Percentiles rank a stretch among this genome's conserved stretches.
Evolutionary conservation across 331 rosid genomes (phyloP).

Genomic region (Dryas integrifolia): DNA sequence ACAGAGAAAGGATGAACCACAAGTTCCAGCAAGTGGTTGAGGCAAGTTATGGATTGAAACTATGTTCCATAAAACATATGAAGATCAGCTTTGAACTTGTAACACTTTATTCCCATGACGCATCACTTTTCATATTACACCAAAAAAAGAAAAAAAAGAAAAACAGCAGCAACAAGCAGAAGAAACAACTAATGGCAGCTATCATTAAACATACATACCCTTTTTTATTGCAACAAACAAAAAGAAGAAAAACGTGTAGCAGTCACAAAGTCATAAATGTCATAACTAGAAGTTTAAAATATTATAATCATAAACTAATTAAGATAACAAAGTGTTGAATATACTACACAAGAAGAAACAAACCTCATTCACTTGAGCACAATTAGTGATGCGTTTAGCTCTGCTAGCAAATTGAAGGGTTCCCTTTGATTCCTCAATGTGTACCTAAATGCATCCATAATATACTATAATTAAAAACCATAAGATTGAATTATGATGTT

Average conservation of each 20-base stretch:
- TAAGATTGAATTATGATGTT: not conserved
- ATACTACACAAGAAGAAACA: conserved; percentile 17
- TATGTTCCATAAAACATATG: not conserved
- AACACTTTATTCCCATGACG: no score
- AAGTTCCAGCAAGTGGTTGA: not conserved
- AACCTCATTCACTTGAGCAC: conserved; percentile 95
- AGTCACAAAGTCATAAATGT: not conserved
- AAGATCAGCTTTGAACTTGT: not conserved
- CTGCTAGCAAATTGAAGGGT: conserved; percentile 98
- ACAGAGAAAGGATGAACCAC: not conserved
- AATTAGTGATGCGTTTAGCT: conserved; percentile 90
- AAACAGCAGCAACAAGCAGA: no score
- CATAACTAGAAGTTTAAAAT: not conserved
- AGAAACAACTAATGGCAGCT: no score
- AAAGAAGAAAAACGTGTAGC: not conserved
- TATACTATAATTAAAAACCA: conserved; percentile 13
- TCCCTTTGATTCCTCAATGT: conserved; percentile 91
- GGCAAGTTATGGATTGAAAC: conserved; percentile 1
- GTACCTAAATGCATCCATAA: conserved; percentile 47
- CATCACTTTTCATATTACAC: not conserved
- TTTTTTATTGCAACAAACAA: not conserved
- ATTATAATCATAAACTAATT: not conserved
- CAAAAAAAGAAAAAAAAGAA: not conserved
- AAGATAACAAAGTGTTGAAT: not conserved
- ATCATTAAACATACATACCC: no score